phyloP scores from a whole-genome alignment of 73 alveolate species.

The Breviolum minutum region DNA sequence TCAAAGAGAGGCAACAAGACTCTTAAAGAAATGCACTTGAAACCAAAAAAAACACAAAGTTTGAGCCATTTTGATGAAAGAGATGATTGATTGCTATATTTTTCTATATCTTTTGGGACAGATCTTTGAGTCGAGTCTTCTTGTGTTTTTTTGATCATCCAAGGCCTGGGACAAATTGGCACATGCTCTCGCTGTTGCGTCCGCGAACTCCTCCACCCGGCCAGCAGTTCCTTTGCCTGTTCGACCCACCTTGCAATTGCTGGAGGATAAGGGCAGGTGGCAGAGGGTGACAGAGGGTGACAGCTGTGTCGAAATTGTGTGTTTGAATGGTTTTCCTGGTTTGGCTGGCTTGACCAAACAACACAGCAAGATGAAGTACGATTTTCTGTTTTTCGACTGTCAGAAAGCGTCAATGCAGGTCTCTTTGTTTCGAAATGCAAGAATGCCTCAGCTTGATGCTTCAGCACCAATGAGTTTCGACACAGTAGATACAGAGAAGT shows the following conservation, averaged over 20 bases:
- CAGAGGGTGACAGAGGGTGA: no score
- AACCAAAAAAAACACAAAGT: no score
- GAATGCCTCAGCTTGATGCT: conserved; percentile 17
- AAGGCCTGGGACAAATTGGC: conserved; percentile 50
- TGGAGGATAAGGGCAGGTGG: conserved; percentile 40
- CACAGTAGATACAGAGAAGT: neutral
- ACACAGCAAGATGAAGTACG: no score
- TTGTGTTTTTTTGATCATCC: neutral
- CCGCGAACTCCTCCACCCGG: neutral
- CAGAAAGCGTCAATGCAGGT: neutral
- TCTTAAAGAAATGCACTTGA: no score
- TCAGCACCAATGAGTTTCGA: neutral
- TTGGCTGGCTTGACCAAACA: no score
- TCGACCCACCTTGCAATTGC: conserved; percentile 32
- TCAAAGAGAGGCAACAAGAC: no score
- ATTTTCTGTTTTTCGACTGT: neutral
- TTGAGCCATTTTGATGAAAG: no score
- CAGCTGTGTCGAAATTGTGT: no score
- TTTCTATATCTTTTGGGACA: no score
- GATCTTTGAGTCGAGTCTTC: no score
- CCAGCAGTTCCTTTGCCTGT: neutral
- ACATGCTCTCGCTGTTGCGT: conserved; percentile 37
- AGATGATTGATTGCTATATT: no score
- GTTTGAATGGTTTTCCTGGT: no score
- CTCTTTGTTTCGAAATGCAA: conserved; percentile 27